These are phyloP conservation scores for Coniochaeta sp. DNA, from an alignment of 2,329 filamentous ascomycete genomes.

Conservation along the genomic window DNA sequence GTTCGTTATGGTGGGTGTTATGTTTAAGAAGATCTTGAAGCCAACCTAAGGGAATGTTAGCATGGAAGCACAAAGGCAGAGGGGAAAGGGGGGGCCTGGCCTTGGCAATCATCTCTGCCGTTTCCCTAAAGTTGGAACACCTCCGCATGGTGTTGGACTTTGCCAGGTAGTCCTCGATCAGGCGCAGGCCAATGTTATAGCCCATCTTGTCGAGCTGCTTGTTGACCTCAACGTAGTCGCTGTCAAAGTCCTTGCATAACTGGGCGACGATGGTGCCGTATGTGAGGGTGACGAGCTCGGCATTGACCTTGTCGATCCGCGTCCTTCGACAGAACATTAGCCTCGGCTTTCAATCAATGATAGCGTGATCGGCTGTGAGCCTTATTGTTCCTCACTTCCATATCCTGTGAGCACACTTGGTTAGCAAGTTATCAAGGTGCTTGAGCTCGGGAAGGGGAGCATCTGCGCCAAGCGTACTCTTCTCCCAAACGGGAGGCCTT, in stretches of 20 bases:
- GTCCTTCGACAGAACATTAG: constrained; percentile 48
- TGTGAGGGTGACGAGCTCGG: constrained; percentile 92
- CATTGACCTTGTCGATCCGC: constrained; percentile 94
- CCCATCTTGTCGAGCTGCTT: constrained; percentile 98
- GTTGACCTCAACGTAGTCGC: constrained; percentile 92
- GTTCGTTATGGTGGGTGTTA: constrained; percentile 86
- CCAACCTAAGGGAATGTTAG: constrained; percentile 58
- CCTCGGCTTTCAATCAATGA: constrained; percentile 11
- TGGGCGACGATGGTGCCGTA: constrained; percentile 97
- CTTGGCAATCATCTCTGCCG: constrained; percentile 93
- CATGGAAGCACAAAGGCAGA: not conserved
- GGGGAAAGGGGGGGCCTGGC: constrained; percentile 24
- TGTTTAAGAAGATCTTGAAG: constrained; percentile 98
- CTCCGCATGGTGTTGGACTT: constrained; percentile 86
- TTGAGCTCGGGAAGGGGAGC: not conserved
- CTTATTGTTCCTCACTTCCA: constrained; percentile 68
- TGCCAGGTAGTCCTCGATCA: constrained; percentile 96
- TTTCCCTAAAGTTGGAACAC: constrained; percentile 90
- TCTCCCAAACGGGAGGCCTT: constrained; percentile 55
- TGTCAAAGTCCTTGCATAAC: constrained; percentile 92
- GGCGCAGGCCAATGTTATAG: constrained; percentile 90
- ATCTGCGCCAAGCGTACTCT: constrained; percentile 36
- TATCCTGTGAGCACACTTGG: constrained; percentile 46
- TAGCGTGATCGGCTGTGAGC: not conserved
- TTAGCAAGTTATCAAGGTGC: constrained; percentile 16